Evolutionary conservation across 768 basidiomycete species (phyloP).

Genomic region (Lanmaoa pseudosensibilis): DNA sequence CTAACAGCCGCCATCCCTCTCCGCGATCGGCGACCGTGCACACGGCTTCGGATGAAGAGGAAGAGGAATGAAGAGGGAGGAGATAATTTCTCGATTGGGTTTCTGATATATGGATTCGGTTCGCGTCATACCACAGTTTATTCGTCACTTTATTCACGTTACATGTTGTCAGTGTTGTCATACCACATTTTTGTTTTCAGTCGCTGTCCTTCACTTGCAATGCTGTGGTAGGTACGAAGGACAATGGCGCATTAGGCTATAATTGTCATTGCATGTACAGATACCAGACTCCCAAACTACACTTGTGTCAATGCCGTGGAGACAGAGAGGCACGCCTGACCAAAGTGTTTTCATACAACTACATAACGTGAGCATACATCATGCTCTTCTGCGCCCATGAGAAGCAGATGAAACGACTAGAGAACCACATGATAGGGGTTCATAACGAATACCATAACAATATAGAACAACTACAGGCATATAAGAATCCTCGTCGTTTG

Average conservation of each 20-base stretch:
- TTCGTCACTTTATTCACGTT: constrained; percentile 28
- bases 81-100: background rate
- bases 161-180: background rate
- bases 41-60: constrained; percentile 10
- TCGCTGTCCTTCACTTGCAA: background rate
- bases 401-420: background rate
- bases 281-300: background rate
- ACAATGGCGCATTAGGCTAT: background rate
- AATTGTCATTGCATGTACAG: background rate
- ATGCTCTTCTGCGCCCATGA: background rate
- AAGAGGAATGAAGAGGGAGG: constrained; percentile 8
- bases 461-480: background rate
- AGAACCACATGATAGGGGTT: background rate
- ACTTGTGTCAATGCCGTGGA: background rate
- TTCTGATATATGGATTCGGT: constrained; percentile 2
- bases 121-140: constrained; percentile 20
- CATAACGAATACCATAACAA: background rate
- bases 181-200: background rate
- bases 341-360: background rate
- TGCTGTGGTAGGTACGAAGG: background rate
- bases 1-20: constrained; percentile 19
- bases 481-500: background rate
- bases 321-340: background rate
- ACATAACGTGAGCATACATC: background rate
- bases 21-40: constrained; percentile 17